A percentile compares a stretch with the other conserved stretches of the same genome.
phyloP scores from a whole-genome alignment of 208 protist species.

The Trypanosomatidae sp. region DNA sequence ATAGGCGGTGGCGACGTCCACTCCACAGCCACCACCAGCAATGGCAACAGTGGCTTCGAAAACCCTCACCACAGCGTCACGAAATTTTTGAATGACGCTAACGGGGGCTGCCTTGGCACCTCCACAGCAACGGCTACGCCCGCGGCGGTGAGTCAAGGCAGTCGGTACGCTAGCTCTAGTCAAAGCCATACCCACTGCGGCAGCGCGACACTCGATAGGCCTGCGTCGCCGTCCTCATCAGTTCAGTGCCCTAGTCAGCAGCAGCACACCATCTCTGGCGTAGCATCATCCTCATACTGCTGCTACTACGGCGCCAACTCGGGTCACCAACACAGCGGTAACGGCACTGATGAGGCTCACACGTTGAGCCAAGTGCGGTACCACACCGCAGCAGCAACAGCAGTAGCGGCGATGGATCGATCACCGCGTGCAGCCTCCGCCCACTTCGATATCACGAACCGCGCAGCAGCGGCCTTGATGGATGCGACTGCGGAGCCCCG shows the following conservation, averaged over 20 bases:
- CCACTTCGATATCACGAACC: slow-evolving; percentile 31
- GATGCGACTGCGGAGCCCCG: not conserved
- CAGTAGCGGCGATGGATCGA: not conserved
- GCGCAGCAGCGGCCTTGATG: not conserved
- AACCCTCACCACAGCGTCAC: slow-evolving; percentile 23
- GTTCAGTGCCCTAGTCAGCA: not conserved
- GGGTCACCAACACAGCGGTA: not conserved
- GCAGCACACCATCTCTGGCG: not conserved
- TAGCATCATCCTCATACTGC: not conserved
- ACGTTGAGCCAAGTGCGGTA: slow-evolving; percentile 5
- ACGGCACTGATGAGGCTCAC: not conserved
- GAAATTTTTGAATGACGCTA: slow-evolving; percentile 16
- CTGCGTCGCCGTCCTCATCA: slow-evolving; percentile 1
- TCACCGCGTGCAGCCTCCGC: slow-evolving; percentile 10
- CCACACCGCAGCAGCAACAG: slow-evolving; percentile 9
- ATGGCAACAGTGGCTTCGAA: slow-evolving; percentile 2
- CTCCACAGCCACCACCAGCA: slow-evolving; percentile 1
- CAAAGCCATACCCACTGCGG: not conserved
- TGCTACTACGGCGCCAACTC: not conserved
- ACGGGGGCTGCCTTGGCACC: slow-evolving; percentile 14
- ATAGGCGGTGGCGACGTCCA: not conserved
- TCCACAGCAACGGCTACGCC: not conserved
- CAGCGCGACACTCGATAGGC: not conserved
- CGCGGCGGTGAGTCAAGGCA: not conserved
- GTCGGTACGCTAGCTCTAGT: not conserved